Evolutionary conservation across 345 rosid genomes (phyloP).

Genomic region (Brassica carinata): DNA sequence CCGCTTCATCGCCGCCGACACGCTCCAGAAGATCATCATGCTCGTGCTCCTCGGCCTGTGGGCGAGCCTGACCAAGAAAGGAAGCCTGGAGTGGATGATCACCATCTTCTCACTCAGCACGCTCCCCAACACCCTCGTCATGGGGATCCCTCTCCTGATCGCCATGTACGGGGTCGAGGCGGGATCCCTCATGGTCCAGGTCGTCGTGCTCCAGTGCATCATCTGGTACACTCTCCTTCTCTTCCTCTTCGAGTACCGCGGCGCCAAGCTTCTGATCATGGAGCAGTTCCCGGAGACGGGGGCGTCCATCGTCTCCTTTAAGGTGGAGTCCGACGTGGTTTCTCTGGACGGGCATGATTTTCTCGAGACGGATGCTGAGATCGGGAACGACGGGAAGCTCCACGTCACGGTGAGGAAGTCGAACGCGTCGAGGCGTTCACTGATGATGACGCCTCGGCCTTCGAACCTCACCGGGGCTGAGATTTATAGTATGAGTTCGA

Average conservation of each 20-base stretch:
- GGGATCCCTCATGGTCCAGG: constrained; percentile 88
- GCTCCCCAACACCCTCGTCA: constrained; percentile 89
- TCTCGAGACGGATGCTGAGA: constrained; percentile 82
- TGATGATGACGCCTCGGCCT: constrained; percentile 79
- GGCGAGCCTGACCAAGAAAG: constrained; percentile 60
- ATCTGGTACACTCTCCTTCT: constrained; percentile 95
- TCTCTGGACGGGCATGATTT: constrained; percentile 81
- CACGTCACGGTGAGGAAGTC: constrained; percentile 90
- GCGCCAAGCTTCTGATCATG: constrained; percentile 80
- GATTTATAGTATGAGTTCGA: constrained; percentile 86
- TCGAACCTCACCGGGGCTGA: constrained; percentile 93
- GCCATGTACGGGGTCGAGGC: constrained; percentile 83
- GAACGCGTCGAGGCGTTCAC: constrained; percentile 72
- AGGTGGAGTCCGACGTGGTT: constrained; percentile 86
- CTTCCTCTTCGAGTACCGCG: constrained; percentile 87
- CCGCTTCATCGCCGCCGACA: constrained; percentile 87
- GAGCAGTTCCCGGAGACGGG: constrained; percentile 98
- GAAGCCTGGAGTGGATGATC: constrained; percentile 91
- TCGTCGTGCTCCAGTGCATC: constrained; percentile 92
- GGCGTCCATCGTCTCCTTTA: constrained; percentile 85
- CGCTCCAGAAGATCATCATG: constrained; percentile 84
- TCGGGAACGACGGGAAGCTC: constrained; percentile 84
- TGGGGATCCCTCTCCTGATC: constrained; percentile 89
- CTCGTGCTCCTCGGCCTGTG: constrained; percentile 59
- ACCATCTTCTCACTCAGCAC: constrained; percentile 91